Evolutionary conservation across 176 grass and related monocot genomes (phyloP).

Genomic region (Secale cereale): DNA sequence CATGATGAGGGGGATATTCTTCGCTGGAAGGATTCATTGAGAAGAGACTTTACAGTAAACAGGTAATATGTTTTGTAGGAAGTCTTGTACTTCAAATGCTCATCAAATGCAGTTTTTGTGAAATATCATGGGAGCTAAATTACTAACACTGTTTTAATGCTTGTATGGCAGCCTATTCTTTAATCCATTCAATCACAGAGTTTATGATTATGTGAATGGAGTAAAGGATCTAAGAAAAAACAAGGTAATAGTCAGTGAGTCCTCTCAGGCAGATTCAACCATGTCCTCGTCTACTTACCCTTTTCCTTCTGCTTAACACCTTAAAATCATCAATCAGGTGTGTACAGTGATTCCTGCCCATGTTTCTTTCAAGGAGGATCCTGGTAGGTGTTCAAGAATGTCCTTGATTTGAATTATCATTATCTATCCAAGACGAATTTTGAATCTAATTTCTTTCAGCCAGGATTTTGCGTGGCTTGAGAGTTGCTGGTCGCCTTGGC

Average conservation of each 20-base stretch:
- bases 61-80: conserved; percentile 36
- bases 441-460: conserved; percentile 54
- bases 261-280: conserved; percentile 20
- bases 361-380: conserved; percentile 80
- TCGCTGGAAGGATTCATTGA: conserved; percentile 79
- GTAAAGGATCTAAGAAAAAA: conserved; percentile 67
- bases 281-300: conserved; percentile 6
- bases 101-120: background rate
- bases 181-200: conserved; percentile 50
- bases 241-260: conserved; percentile 53
- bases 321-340: conserved; percentile 49
- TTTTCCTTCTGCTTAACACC: conserved; percentile 29
- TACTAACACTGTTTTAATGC: conserved; percentile 25
- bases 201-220: conserved; percentile 97
- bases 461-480: conserved; percentile 91
- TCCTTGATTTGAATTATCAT: conserved; percentile 12
- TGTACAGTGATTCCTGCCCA: conserved; percentile 62
- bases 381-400: conserved; percentile 56
- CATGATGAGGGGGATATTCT: conserved; percentile 53
- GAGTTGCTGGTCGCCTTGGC: conserved; percentile 84
- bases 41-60: conserved; percentile 92
- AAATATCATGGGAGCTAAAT: conserved; percentile 28
- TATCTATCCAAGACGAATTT: background rate
- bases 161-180: conserved; percentile 71
- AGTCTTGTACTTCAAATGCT: conserved; percentile 15